Base-by-base conservation (phyloP, 495 filamentous ascomycete genomes). In the Aspergillus biplanus region DNA sequence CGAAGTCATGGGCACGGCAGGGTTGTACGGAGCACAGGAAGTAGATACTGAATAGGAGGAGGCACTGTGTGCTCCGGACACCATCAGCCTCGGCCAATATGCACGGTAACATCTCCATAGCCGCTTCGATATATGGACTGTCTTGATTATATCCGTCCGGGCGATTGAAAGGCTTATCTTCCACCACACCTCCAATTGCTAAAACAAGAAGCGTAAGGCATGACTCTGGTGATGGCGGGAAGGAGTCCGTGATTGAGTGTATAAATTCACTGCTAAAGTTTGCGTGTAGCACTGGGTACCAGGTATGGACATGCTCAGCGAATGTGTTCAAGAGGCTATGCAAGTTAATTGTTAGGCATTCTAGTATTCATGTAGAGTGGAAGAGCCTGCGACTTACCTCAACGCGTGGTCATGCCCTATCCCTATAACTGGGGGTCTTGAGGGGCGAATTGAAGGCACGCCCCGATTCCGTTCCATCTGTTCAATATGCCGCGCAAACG, bases 221-320 rank as follows among this genome's bases (percentile, higher is more conserved):
- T 13, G 59, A 56, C 16, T 42, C 50, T 11, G 50, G 16, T 1
- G 50, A 62, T 8, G 34, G 37, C 6, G 50, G 59, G 16, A 62
- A 62, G 9, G 7, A 46, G 6, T 35, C 34, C 2, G 50, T 31
- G 31, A 47, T 37, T 8, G 52, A 33, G 7, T 42, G 59, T 8
- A 62, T 21, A 42, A 55, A 62, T 39, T 62, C 59, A 34, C n/a
- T 6, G 2, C 46, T 56, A 47, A 33, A 62, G 50, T 48, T 37
- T 1, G 50, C 35, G 12, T 42, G 59, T 7, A 62, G 52, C 16
- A 62, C 52, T 44, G 59, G 59, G 56, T 62, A 56, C 59, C 59
- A 62, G 39, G n/a, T 12, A 47, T 56, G 59, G 34, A 55, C 52
- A 2, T 42, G 52, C 0, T 52, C n/a, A 5, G 50, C 35, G 50